Base-by-base conservation (phyloP, 805 yeast species). In the Starmera dryadoides region DNA sequence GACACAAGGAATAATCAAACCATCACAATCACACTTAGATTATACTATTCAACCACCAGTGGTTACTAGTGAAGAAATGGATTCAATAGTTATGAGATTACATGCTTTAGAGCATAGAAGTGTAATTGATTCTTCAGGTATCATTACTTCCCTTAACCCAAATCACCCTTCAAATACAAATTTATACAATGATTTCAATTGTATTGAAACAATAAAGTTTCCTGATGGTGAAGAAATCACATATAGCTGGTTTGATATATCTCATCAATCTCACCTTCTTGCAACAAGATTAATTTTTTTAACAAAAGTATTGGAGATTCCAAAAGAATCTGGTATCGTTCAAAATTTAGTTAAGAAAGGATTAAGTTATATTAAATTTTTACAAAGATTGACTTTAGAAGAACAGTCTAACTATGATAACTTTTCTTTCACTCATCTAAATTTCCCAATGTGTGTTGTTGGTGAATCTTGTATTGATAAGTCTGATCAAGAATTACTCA, bases 371-470 rank as follows among this genome's bases (percentile, higher is more conserved):
- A 37, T 67, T 42, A 44, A 41, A 4, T 58, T 71, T 23, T 44
- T 62, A 8, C 54, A 60, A 6, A 31, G n/a, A 19, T 12, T 31
- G 9, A 12, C 33, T 11, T 6, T 14, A 11, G 4, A 17, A 4
- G 55, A 45, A 4, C 52, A 28, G 18, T 55, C 18, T 31, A 52
- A 36, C 48, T 59, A 43, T 51, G 55, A 46, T 42, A 67, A 37
- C 32, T 44, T 48, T 8, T 52, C 52, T 23, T 56, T 73, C 37
- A 63, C 76, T 57, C 68, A 77, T 68, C 50, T 79, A 16, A 81
- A 76, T 47, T 66, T 77, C 66, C 72, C 81, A 16, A 66, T 74
- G 63, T 62, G 68, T 36, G 63, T 71, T 4, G 68, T 75, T 3
- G 84, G 81, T 0, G 44, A 64, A 41, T 69, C 68, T 44, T 67